Conservation (phyloP, 352 stramenopile species). For the Phytophthora citricola region DNA sequence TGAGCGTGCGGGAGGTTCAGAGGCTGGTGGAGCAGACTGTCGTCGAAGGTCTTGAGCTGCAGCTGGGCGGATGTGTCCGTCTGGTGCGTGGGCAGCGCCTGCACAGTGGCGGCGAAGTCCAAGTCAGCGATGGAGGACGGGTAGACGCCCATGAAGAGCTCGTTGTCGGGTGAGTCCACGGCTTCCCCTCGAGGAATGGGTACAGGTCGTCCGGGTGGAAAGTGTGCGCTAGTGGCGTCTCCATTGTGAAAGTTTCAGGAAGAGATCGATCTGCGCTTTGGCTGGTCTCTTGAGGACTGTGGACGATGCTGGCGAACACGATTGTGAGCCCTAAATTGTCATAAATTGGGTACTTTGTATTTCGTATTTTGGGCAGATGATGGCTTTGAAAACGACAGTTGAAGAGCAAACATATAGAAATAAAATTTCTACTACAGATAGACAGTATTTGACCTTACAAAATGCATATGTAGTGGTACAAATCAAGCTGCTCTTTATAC, state of each 20-base stretch:
- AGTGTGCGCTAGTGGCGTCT: conserved; percentile 52
- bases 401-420: background rate
- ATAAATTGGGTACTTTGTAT: conserved; percentile 1
- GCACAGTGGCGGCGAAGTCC: conserved; percentile 67
- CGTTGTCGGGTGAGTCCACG: conserved; percentile 48
- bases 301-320: too few relatives aligned
- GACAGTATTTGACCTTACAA: background rate
- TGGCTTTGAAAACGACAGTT: conserved; percentile 1
- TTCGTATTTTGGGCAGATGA: background rate
- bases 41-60: conserved; percentile 29
- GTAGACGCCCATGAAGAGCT: conserved; percentile 69
- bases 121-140: conserved; percentile 63
- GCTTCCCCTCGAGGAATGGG: conserved; percentile 51
- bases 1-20: conserved; percentile 28
- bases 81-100: conserved; percentile 48
- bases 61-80: conserved; percentile 19
- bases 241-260: conserved; percentile 19
- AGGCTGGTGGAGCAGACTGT: conserved; percentile 32
- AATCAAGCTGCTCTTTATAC: conserved; percentile 1
- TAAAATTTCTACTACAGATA: too few relatives aligned
- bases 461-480: background rate
- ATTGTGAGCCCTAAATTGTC: background rate
- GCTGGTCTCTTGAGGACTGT: conserved; percentile 32
- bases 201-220: conserved; percentile 74
- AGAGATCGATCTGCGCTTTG: conserved; percentile 11